These are phyloP conservation scores for Parathielavia appendiculata DNA, from an alignment of 495 filamentous ascomycete genomes.

Conservation along the genomic window DNA sequence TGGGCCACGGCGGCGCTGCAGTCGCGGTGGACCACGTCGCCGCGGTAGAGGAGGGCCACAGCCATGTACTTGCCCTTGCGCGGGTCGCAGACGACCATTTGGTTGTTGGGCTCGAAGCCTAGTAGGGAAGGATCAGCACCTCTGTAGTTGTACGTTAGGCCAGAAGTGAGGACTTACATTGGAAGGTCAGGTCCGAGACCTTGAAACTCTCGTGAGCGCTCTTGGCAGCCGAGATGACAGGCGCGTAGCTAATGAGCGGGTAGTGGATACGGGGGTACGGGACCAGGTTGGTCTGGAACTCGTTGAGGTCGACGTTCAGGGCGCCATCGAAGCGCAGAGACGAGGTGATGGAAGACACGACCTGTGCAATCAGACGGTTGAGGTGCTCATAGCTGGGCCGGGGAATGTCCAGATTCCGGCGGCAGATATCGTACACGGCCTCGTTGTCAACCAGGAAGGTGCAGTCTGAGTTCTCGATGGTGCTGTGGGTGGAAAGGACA, in stretches of 20 bases:
- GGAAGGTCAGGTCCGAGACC: conserved; percentile 79
- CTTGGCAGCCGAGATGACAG: conserved; percentile 75
- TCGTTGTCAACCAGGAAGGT: conserved; percentile 93
- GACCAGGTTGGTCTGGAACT: conserved; percentile 93
- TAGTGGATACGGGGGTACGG: conserved; percentile 91
- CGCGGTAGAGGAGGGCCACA: conserved; percentile 82
- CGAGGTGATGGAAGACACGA: conserved; percentile 86
- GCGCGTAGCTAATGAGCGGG: conserved; percentile 83
- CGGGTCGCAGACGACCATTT: conserved; percentile 93
- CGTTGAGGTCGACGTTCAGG: conserved; percentile 86
- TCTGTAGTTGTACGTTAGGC: too few relatives aligned
- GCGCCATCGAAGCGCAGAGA: conserved; percentile 87
- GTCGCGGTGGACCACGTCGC: conserved; percentile 82
- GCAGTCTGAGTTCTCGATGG: conserved; percentile 89
- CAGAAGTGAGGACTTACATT: conserved; percentile 54
- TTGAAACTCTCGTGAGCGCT: conserved; percentile 89
- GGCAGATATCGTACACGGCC: conserved; percentile 89
- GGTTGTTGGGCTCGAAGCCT: conserved; percentile 91
- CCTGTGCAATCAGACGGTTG: conserved; percentile 86
- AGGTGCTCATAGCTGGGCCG: conserved; percentile 82
- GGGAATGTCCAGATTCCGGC: conserved; percentile 80
- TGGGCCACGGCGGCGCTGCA: conserved; percentile 72
- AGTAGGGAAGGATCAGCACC: background rate
- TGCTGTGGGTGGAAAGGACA: conserved; percentile 86
- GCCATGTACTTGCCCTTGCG: conserved; percentile 95